A percentile compares a stretch with the other conserved stretches of the same genome.
Evolutionary conservation across 768 basidiomycete genomes (phyloP).

Genomic region (Tremella mesenterica): DNA sequence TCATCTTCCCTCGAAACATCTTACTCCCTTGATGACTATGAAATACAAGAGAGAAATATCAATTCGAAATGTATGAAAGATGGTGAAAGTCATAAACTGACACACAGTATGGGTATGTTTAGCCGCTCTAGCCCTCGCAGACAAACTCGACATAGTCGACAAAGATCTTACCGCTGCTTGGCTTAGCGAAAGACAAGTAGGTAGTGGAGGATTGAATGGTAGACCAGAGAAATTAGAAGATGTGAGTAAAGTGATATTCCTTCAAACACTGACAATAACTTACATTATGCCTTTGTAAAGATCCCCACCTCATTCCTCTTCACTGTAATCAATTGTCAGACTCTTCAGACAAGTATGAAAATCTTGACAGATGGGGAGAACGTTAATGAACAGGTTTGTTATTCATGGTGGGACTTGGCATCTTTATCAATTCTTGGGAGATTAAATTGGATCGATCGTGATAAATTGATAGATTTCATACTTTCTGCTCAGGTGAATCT

Average conservation of each 20-base stretch:
- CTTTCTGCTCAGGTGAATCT: constrained; percentile 67
- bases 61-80: background rate
- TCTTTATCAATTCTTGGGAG: constrained; percentile 73
- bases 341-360: too few relatives aligned
- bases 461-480: constrained; percentile 71
- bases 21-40: too few relatives aligned
- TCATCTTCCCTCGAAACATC: too few relatives aligned
- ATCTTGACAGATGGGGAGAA: too few relatives aligned
- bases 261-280: too few relatives aligned
- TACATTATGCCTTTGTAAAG: too few relatives aligned
- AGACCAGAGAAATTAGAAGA: constrained; percentile 97
- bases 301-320: too few relatives aligned
- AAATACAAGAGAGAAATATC: too few relatives aligned
- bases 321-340: too few relatives aligned
- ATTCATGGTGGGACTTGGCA: constrained; percentile 94
- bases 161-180: constrained; percentile 77
- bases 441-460: constrained; percentile 75
- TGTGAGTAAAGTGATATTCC: too few relatives aligned
- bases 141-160: constrained; percentile 68
- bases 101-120: constrained; percentile 82
- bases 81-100: background rate
- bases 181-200: constrained; percentile 85
- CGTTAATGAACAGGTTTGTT: constrained; percentile 68
- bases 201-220: constrained; percentile 88
- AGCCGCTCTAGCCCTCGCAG: constrained; percentile 77